These are phyloP conservation scores for Samsoniella hepiali DNA, from an alignment of 2,329 filamentous ascomycete genomes.

Conservation along the genomic window DNA sequence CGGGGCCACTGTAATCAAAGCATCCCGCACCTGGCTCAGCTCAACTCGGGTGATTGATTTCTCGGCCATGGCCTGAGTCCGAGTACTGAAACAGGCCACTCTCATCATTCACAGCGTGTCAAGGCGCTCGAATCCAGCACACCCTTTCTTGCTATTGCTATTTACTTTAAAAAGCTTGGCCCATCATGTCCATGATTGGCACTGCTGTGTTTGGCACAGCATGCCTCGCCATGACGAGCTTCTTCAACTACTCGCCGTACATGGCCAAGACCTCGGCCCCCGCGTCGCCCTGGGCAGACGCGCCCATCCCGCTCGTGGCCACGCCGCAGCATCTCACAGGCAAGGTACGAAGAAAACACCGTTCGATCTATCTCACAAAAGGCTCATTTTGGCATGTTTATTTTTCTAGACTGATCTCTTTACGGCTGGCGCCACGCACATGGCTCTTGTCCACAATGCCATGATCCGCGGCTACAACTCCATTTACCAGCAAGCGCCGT, in stretches of 20 bases:
- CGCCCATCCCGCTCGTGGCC: constrained; percentile 50
- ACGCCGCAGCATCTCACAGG: constrained; percentile 53
- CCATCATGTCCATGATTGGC: constrained; percentile 25
- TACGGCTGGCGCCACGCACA: constrained; percentile 57
- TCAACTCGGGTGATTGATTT: neutral
- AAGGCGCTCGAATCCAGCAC: neutral
- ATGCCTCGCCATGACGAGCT: constrained; percentile 30
- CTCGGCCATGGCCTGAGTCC: neutral
- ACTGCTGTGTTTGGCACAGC: constrained; percentile 29
- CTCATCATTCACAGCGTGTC: neutral
- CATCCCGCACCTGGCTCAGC: constrained; percentile 1
- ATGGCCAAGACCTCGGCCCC: constrained; percentile 33
- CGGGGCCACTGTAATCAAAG: constrained; percentile 7
- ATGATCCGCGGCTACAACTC: constrained; percentile 63
- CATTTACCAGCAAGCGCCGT: constrained; percentile 57
- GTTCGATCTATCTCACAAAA: neutral
- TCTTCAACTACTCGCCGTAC: constrained; percentile 36
- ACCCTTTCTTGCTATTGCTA: neutral
- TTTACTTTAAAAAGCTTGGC: constrained; percentile 5
- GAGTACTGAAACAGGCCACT: constrained; percentile 2
- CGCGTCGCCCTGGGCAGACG: constrained; percentile 48
- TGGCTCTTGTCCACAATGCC: constrained; percentile 59
- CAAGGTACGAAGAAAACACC: constrained; percentile 36
- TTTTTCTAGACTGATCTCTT: constrained; percentile 51
- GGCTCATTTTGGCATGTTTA: too few species aligned